Evolutionary conservation across 495 filamentous ascomycete species (phyloP), one percentile per base, ranked within the genome.

Genomic region (Cercophora sp.): DNA sequence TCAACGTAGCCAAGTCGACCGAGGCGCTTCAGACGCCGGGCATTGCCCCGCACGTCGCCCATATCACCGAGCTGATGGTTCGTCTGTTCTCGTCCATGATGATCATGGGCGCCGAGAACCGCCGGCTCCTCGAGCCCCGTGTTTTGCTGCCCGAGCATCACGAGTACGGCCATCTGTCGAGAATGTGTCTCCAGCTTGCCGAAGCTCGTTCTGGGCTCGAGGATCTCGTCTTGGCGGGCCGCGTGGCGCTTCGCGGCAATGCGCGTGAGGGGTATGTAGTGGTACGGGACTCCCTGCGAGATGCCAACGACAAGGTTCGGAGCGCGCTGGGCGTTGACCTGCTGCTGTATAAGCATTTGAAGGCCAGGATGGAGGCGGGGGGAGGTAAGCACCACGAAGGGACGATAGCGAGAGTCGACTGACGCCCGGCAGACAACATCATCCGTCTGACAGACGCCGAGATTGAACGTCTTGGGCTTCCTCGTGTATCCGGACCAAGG

Each of bases 31-130:
- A 59, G 23, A 49, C 59, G 2, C 4, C 34, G 4, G 52, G 35
- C n/a, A 40, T 59, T 18, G 27, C 22, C n/a, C 42, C 36, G 8
- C 37, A 47, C 1, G 29, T 42, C 5, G 23, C 20, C 18, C 26
- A 15, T 1, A 29, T 62, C 32, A 51, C 50, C 52, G 27, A 46
- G 13, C 16, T 54, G 1, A 41, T 45, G 3, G 36, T 50, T 18
- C 36, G 37, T 4, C 24, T 53, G 15, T 27, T 18, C 0, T 41
- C 18, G 2, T 44, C 41, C 26, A 45, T 62, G 56, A 10, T 48
- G 46, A 40, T 52, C 18, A 57, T 59, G 29, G 60, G 32, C 2
- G 60, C 60, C 8, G 60, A 62, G 18, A 56, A 43, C 10, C 25
- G 51, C 18, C 55, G 45, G 11, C 1, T 1, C 10, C 10, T 5